Evolutionary conservation across 2,329 filamentous ascomycete genomes (phyloP).

Genomic region (Penicillium glabrum): DNA sequence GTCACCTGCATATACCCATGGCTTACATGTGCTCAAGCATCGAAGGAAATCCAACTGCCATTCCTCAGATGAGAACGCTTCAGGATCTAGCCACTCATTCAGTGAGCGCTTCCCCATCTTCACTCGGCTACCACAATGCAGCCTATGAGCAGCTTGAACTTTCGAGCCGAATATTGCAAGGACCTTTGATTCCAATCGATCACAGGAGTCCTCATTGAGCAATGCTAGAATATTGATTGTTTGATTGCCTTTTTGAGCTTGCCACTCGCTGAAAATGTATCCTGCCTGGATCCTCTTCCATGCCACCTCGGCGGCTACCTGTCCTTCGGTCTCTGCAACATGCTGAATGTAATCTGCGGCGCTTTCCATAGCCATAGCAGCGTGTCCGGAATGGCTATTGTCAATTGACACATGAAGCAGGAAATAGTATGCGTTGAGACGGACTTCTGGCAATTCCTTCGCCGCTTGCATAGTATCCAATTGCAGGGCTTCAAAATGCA

Average conservation of each 20-base stretch:
- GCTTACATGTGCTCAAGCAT: slow-evolving; percentile 34
- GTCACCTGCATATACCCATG: slow-evolving; percentile 45
- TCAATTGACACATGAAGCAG: slow-evolving; percentile 54
- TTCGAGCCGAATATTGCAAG: slow-evolving; percentile 41
- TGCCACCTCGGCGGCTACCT: slow-evolving; percentile 29
- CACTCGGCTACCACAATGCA: slow-evolving; percentile 42
- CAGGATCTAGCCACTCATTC: slow-evolving; percentile 44
- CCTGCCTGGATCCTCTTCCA: slow-evolving; percentile 48
- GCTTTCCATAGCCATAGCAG: slow-evolving; percentile 22
- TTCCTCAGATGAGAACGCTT: slow-evolving; percentile 22
- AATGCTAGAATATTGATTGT: neutral
- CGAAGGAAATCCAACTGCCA: slow-evolving; percentile 41
- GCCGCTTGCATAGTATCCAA: slow-evolving; percentile 42
- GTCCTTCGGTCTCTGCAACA: slow-evolving; percentile 25
- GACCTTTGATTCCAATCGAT: slow-evolving; percentile 22
- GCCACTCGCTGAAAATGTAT: slow-evolving; percentile 37
- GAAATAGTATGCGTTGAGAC: slow-evolving; percentile 50
- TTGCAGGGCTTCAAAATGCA: slow-evolving; percentile 49
- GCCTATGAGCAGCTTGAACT: slow-evolving; percentile 37
- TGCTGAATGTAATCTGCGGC: slow-evolving; percentile 41
- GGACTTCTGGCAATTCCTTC: slow-evolving; percentile 47
- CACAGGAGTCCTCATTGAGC: neutral
- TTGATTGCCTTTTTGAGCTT: neutral
- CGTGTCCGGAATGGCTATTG: slow-evolving; percentile 50
- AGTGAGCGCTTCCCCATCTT: slow-evolving; percentile 41